Evolutionary conservation across 805 yeast species (phyloP), one percentile per base, ranked within the genome.

Genomic region (Metschnikowia baotianmanensis): DNA sequence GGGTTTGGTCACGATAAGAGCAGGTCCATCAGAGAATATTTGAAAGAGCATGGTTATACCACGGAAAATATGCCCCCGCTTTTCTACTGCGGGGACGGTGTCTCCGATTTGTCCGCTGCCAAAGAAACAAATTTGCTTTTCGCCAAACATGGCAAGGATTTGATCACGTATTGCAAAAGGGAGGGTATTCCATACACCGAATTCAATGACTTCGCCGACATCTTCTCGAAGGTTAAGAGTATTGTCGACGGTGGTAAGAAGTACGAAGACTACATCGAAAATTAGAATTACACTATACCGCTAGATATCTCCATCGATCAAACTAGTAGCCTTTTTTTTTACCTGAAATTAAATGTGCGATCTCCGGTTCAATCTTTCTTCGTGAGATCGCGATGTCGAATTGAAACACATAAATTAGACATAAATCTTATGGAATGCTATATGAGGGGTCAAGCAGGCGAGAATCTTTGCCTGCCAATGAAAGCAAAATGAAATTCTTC

Each of bases 31-130:
- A 74, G 77, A 42, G 71, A 72, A 35, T 72, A 69, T 48, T 62
- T 69, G 51, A 42, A 39, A 6, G 39, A 46, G 8, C 57, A 66
- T 40, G 63, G 63, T 12, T 59, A 62, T 45, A 34, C 55, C 40
- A 52, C 39, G 58, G 61, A 55, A 18, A 46, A 59, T 35, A 35
- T 29, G 45, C 96, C 95, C 12, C 69, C 71, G 28, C 74, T 88
- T 53, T 87, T 91, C 61, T 93, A 93, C 71, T 86, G 96, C 57
- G 99, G 99, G 44, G 99, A 93, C 62, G 99, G 99, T 49, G 96
- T 93, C 23, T 83, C 95, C 33, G 99, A 93, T 63, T 71, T 93
- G 52, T 79, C 88, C 43, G 99, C 99, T 18, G 97, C 98, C 18
- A 83, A 85, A 58, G 96, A 93, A 63, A 89, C 99, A 29, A 91